These are phyloP conservation scores for Microascus cirrosus DNA, from an alignment of 2,329 filamentous ascomycete genomes.

Conservation along the genomic window DNA sequence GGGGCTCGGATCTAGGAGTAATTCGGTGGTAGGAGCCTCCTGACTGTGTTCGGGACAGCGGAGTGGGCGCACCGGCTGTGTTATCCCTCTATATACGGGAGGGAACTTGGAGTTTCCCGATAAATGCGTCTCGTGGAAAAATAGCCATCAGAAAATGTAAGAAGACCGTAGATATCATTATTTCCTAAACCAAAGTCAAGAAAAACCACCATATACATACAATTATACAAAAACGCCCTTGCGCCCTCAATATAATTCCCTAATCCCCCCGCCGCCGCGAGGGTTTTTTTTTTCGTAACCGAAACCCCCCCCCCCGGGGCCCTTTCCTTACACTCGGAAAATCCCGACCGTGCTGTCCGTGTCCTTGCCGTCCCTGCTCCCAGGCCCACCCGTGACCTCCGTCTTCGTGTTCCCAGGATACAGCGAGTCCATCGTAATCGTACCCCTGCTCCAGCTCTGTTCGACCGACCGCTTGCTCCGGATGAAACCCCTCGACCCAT, in stretches of 20 bases:
- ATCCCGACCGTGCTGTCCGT: neutral
- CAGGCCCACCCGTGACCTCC: neutral
- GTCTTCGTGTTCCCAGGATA: neutral
- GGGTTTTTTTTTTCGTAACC: neutral
- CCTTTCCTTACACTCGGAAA: neutral
- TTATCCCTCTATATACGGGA: too few species aligned
- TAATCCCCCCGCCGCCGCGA: neutral
- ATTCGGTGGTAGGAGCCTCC: too few species aligned
- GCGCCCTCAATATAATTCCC: neutral
- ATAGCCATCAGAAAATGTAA: neutral
- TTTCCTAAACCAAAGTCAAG: neutral
- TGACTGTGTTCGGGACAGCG: too few species aligned
- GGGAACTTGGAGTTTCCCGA: too few species aligned
- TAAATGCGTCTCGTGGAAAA: too few species aligned
- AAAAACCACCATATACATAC: too few species aligned
- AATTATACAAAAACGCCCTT: too few species aligned
- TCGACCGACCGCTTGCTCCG: slow-evolving; percentile 5
- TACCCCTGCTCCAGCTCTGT: slow-evolving; percentile 1
- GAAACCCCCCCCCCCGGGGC: too few species aligned
- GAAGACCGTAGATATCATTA: neutral
- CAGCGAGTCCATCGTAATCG: neutral
- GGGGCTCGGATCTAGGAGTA: too few species aligned
- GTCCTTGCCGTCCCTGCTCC: neutral
- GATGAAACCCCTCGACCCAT: neutral
- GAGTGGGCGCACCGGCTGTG: too few species aligned